A percentile compares a stretch with the other conserved stretches of the same genome.
Evolutionary conservation across 2,329 filamentous ascomycete species (phyloP).

Genomic region (Rosellinia necatrix): DNA sequence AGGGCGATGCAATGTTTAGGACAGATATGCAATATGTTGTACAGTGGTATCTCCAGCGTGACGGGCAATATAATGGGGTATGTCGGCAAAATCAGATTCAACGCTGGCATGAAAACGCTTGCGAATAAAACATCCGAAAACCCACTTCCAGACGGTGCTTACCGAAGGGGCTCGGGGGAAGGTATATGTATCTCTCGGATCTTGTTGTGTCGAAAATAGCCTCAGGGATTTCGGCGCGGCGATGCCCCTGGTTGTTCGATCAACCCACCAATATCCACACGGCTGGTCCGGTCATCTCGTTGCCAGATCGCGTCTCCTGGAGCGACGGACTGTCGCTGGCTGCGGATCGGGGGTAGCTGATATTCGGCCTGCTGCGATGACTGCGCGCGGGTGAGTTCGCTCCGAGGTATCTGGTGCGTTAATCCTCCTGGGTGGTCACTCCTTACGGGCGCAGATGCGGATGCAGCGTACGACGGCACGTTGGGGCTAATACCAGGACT

Average conservation of each 20-base stretch:
- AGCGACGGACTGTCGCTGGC: constrained; percentile 37
- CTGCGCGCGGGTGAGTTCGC: constrained; percentile 49
- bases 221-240: constrained; percentile 30
- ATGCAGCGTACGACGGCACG: constrained; percentile 52
- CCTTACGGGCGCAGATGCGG: constrained; percentile 50
- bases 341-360: constrained; percentile 48
- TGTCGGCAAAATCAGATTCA: constrained; percentile 34
- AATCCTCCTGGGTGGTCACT: constrained; percentile 52
- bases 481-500: constrained; percentile 47
- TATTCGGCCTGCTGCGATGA: constrained; percentile 43
- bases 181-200: constrained; percentile 3
- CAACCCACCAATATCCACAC: constrained; percentile 65
- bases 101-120: constrained; percentile 18
- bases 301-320: constrained; percentile 41
- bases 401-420: constrained; percentile 59
- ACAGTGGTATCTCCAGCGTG: constrained; percentile 42
- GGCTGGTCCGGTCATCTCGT: constrained; percentile 56
- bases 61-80: constrained; percentile 37
- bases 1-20: constrained; percentile 25
- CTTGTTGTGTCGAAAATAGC: constrained; percentile 12
- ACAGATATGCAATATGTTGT: constrained; percentile 34
- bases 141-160: constrained; percentile 2
- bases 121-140: constrained; percentile 19
- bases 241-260: constrained; percentile 60
- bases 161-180: neutral